Conservation (phyloP, 2,329 filamentous ascomycete genomes). For the Fusarium sp. region DNA sequence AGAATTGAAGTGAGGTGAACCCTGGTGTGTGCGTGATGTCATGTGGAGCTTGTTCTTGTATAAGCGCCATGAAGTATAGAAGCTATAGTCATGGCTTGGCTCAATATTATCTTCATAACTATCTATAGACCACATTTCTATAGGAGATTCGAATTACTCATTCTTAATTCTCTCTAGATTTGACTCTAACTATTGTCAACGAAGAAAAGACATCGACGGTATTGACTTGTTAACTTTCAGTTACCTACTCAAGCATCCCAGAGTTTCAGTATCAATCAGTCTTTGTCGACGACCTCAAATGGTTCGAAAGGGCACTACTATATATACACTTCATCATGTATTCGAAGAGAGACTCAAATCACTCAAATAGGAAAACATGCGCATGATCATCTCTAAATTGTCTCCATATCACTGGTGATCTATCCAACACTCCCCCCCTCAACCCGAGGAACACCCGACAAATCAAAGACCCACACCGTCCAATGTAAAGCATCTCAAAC, state of each 20-base stretch:
- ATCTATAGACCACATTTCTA: not conserved
- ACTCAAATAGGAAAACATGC: constrained; percentile 34
- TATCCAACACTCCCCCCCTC: not conserved
- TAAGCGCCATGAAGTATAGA: not conserved
- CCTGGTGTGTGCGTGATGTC: constrained; percentile 42
- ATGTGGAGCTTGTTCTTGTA: constrained; percentile 37
- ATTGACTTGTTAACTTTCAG: too few species aligned
- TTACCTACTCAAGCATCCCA: not conserved
- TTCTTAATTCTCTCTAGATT: not conserved
- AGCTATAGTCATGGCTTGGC: not conserved
- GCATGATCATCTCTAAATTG: constrained; percentile 19
- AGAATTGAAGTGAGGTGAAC: constrained; percentile 14
- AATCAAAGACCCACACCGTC: constrained; percentile 34
- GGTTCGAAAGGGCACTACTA: not conserved
- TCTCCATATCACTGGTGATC: not conserved
- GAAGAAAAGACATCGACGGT: not conserved
- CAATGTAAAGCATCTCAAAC: constrained; percentile 23
- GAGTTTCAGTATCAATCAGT: not conserved
- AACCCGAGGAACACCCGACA: constrained; percentile 43
- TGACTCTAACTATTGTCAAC: not conserved
- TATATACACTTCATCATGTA: not conserved
- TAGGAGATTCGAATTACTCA: not conserved
- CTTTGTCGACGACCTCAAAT: not conserved
- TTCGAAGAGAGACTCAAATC: not conserved
- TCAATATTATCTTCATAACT: not conserved